Percentiles rank a stretch among this genome's conserved stretches.
phyloP scores from a whole-genome alignment of 139 green algal species.

The Ettlia oleoabundans region DNA sequence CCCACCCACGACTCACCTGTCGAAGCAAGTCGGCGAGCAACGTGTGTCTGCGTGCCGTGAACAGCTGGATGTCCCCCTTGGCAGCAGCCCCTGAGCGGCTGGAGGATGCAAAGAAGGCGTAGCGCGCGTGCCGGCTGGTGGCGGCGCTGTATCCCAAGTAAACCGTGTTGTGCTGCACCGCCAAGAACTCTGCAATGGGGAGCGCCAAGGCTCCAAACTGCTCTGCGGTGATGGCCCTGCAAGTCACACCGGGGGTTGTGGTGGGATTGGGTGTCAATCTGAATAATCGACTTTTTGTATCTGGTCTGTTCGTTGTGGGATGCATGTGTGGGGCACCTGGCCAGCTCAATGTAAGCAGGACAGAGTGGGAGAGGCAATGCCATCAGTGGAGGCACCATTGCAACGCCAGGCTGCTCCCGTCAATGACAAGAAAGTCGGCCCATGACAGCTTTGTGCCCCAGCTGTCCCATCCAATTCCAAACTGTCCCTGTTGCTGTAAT shows the following conservation, averaged over 20 bases:
- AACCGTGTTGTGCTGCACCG: slow-evolving; percentile 71
- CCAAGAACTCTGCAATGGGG: slow-evolving; percentile 84
- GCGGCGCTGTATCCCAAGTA: slow-evolving; percentile 68
- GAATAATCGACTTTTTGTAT: too few species aligned
- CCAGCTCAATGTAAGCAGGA: too few species aligned
- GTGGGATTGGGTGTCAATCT: background rate
- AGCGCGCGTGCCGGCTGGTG: slow-evolving; percentile 1
- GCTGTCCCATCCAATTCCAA: too few species aligned
- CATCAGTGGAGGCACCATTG: too few species aligned
- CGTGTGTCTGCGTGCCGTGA: slow-evolving; percentile 9
- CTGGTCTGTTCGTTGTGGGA: too few species aligned
- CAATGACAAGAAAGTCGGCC: too few species aligned
- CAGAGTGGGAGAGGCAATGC: too few species aligned
- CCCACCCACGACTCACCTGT: background rate
- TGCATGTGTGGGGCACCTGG: too few species aligned
- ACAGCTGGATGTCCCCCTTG: slow-evolving; percentile 48
- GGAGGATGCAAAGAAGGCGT: slow-evolving; percentile 46
- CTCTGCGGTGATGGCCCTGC: slow-evolving; percentile 68
- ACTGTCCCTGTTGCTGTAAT: too few species aligned
- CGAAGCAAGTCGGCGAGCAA: slow-evolving; percentile 24
- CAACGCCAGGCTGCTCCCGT: too few species aligned
- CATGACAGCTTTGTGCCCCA: too few species aligned
- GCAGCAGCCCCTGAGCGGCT: slow-evolving; percentile 7
- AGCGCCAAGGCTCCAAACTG: slow-evolving; percentile 81
- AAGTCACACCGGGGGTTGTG: too few species aligned